These are phyloP conservation scores for Lentinula aciculospora DNA, from an alignment of 768 basidiomycete genomes.

Conservation along the genomic window DNA sequence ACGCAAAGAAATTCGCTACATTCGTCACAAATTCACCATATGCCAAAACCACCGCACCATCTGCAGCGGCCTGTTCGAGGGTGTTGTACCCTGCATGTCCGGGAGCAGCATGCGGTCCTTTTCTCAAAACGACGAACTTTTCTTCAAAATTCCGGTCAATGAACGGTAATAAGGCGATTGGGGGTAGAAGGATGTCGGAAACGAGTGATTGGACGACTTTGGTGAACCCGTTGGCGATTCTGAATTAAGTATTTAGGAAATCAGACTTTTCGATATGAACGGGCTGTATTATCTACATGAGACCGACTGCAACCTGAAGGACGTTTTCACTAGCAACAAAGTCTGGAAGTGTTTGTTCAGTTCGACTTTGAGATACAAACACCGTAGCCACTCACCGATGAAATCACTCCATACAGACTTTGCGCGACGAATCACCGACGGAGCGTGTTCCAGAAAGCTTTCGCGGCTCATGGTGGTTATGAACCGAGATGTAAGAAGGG, in stretches of 20 bases:
- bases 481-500: too few relatives aligned
- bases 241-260: neutral
- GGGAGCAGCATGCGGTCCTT: neutral
- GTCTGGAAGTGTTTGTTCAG: too few relatives aligned
- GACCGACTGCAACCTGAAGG: slow-evolving; percentile 1
- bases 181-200: slow-evolving; percentile 35
- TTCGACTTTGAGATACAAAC: too few relatives aligned
- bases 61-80: slow-evolving; percentile 33
- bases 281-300: neutral
- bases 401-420: neutral
- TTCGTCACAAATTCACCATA: slow-evolving; percentile 34
- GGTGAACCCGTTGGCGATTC: slow-evolving; percentile 35
- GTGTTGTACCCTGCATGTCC: slow-evolving; percentile 35
- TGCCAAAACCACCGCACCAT: slow-evolving; percentile 38
- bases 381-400: neutral
- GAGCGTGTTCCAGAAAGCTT: neutral
- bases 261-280: neutral
- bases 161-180: slow-evolving; percentile 36
- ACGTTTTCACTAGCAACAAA: neutral
- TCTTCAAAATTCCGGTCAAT: slow-evolving; percentile 36
- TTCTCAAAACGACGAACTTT: slow-evolving; percentile 33
- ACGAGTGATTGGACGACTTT: slow-evolving; percentile 36
- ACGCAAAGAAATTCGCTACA: slow-evolving; percentile 30
- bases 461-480: neutral
- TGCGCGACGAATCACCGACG: neutral